phyloP scores from a whole-genome alignment of 768 basidiomycete species.

The Lactarius sp. region DNA sequence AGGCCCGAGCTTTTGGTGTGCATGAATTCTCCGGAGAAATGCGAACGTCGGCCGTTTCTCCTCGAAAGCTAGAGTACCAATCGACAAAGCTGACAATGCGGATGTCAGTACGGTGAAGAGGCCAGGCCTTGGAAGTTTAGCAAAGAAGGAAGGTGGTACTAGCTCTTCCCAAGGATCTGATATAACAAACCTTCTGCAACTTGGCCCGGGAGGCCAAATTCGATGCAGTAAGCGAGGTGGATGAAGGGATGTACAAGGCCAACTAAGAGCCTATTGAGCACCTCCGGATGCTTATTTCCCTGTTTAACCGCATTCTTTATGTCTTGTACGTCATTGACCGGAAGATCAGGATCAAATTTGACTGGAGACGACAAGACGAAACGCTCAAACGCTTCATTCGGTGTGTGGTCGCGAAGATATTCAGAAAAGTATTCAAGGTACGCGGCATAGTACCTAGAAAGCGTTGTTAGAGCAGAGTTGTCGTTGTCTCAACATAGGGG shows the following conservation, averaged over 20 bases:
- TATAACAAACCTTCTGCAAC: constrained; percentile 50
- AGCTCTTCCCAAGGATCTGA: constrained; percentile 22
- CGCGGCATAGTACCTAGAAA: constrained; percentile 50
- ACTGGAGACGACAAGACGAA: constrained; percentile 52
- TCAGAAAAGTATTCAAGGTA: constrained; percentile 55
- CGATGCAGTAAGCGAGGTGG: constrained; percentile 55
- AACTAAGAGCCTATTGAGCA: constrained; percentile 54
- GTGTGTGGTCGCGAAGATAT: constrained; percentile 39
- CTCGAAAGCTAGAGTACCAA: constrained; percentile 33
- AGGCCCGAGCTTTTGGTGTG: constrained; percentile 37
- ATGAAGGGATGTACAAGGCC: constrained; percentile 63
- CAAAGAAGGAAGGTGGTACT: constrained; percentile 32
- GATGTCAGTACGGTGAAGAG: constrained; percentile 30
- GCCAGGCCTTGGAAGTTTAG: not conserved
- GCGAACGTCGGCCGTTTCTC: constrained; percentile 36
- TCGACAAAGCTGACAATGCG: constrained; percentile 18
- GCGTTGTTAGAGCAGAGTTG: not conserved
- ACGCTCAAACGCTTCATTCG: constrained; percentile 45
- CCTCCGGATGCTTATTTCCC: constrained; percentile 40
- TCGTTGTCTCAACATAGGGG: not conserved
- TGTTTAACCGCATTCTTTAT: constrained; percentile 20
- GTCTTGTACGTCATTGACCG: constrained; percentile 23
- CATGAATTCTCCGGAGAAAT: constrained; percentile 50
- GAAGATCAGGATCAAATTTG: constrained; percentile 37
- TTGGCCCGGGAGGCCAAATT: constrained; percentile 56